Evolutionary conservation across 23 red algal genomes (phyloP).

Genomic region (Agarophyton chilense): DNA sequence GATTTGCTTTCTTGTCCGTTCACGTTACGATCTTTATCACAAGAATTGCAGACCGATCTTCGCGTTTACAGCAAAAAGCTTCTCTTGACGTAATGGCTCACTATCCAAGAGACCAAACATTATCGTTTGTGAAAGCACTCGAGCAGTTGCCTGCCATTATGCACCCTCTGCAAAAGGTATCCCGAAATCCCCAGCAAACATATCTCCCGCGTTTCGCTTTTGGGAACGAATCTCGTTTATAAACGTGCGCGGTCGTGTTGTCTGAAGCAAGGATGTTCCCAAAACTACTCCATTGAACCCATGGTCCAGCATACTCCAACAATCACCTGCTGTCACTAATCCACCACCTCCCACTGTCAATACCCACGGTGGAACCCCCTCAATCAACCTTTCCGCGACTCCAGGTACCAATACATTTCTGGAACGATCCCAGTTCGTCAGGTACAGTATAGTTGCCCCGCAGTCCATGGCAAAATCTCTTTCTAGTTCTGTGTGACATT

Average conservation of each 20-base stretch:
- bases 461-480: slow-evolving; percentile 85
- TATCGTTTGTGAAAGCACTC: too few species aligned
- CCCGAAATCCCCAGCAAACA: slow-evolving; percentile 45
- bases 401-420: slow-evolving; percentile 50
- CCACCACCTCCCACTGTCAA: slow-evolving; percentile 76
- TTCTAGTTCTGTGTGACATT: slow-evolving; percentile 90
- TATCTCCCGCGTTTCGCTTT: slow-evolving; percentile 33
- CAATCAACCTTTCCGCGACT: slow-evolving; percentile 46
- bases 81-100: too few species aligned
- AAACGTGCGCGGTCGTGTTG: slow-evolving; percentile 40
- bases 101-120: too few species aligned
- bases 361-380: slow-evolving; percentile 74
- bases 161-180: slow-evolving; percentile 9
- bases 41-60: too few species aligned
- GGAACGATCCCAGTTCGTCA: slow-evolving; percentile 84
- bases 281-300: slow-evolving; percentile 92
- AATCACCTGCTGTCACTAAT: slow-evolving; percentile 64
- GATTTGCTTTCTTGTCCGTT: too few species aligned
- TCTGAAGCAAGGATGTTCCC: slow-evolving; percentile 63
- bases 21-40: too few species aligned
- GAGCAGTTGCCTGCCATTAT: not conserved
- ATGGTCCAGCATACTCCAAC: slow-evolving; percentile 69
- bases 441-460: slow-evolving; percentile 85
- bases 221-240: slow-evolving; percentile 68
- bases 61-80: too few species aligned